Percentiles rank a stretch among this genome's conserved stretches.
phyloP scores from a whole-genome alignment of 441 rosid genomes.

The Populus hybrid region DNA sequence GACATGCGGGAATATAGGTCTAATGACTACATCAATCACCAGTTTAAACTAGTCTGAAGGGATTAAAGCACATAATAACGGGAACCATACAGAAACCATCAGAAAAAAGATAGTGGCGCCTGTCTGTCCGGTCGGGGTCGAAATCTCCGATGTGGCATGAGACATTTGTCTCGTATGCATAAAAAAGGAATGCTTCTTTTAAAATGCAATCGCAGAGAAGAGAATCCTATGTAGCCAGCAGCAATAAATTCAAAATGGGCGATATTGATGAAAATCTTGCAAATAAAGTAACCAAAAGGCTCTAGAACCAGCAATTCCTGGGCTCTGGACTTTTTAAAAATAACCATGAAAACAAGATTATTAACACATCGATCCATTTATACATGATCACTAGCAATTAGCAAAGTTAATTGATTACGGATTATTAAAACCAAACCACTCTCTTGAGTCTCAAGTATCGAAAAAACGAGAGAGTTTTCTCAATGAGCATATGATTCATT shows the following conservation, averaged over 20 bases:
- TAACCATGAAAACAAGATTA: no score
- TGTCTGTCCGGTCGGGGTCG: background rate
- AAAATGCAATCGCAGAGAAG: background rate
- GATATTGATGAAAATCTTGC: background rate
- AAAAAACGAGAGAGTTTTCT: background rate
- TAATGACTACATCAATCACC: no score
- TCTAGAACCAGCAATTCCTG: background rate
- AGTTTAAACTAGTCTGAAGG: background rate
- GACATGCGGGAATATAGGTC: no score
- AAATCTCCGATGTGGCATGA: no score
- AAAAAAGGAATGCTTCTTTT: background rate
- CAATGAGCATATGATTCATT: background rate
- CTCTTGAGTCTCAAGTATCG: background rate
- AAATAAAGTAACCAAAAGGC: background rate
- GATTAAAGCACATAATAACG: background rate
- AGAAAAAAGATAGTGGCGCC: background rate
- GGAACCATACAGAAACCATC: background rate
- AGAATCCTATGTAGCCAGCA: constrained; percentile 18
- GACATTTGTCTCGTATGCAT: constrained; percentile 3
- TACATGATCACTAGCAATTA: no score
- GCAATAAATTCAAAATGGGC: background rate
- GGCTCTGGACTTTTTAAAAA: background rate
- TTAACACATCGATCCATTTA: no score
- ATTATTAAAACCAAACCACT: no score
- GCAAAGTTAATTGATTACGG: no score